phyloP scores from a whole-genome alignment of 192 early-diverging fungal species.

The Umbelopsis isabellina region DNA sequence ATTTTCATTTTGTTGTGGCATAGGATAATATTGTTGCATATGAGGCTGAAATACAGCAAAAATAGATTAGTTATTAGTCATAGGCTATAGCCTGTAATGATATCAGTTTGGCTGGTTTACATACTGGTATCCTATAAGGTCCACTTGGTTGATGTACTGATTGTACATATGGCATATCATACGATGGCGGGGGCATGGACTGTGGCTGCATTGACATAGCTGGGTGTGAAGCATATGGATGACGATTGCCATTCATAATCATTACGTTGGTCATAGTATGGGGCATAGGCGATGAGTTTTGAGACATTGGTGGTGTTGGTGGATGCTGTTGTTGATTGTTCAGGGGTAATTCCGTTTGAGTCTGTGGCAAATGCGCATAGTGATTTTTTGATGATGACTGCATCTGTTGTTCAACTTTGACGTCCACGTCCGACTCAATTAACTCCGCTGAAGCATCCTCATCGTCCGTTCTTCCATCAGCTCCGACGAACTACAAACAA shows the following conservation, averaged over 20 bases:
- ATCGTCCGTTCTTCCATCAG: constrained; percentile 14
- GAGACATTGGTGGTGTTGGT: constrained; percentile 10
- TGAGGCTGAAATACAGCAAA: neutral
- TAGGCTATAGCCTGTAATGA: too few relatives aligned
- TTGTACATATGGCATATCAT: constrained; percentile 2
- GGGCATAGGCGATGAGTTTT: constrained; percentile 4
- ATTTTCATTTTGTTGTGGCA: constrained; percentile 14
- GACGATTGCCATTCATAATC: constrained; percentile 8
- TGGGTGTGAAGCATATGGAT: neutral
- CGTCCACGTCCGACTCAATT: constrained; percentile 4
- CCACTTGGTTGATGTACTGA: neutral
- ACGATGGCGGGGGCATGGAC: constrained; percentile 4
- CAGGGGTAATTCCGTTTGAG: too few relatives aligned
- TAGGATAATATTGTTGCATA: constrained; percentile 16
- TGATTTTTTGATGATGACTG: neutral
- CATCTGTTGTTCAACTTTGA: neutral
- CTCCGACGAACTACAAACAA: constrained; percentile 8
- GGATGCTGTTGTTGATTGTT: constrained; percentile 8
- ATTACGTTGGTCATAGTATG: neutral
- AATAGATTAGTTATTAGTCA: neutral
- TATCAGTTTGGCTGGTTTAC: neutral
- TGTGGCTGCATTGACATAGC: neutral
- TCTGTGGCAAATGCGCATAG: neutral
- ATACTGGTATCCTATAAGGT: neutral
- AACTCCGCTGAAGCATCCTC: constrained; percentile 17